Base-by-base conservation (phyloP, 2,329 filamentous ascomycete species). In the Trichoderma lentiforme region DNA sequence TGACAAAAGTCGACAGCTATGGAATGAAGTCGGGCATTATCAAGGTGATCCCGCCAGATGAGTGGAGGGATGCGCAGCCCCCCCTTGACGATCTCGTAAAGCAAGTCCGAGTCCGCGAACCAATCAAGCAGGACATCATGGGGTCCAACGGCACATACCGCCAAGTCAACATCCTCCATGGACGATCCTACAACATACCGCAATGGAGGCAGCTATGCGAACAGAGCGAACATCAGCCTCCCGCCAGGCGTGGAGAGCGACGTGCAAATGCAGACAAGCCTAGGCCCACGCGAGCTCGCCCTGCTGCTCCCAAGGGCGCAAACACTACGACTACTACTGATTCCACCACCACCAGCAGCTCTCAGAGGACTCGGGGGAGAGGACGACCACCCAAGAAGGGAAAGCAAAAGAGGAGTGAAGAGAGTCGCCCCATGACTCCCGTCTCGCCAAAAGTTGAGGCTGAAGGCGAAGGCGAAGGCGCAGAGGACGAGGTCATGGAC, bases 21-120 rank as follows among this genome's bases (percentile, higher is more conserved):
- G 96, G 96, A 77, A 99, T 99, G 96, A 93, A 94, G 82, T 96
- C 94, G 26, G 96, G 96, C 43, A 98, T 99, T 77, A 90, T 98
- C 79, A 98, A 99, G 83, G 92, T 99, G 72, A 92, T 98, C 68
- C 95, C 96, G 32, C 96, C 96, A 0, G 84, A 92, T 78, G 95
- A 98, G 88, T 99, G 96, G 96, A 96, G 89, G 82, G 89, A 95
- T 74, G 86, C 90, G 30, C 90, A 96, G 47, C 93, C 93, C 18
- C 85, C 88, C 47, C 89, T 98, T 74, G 91, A 96, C 78, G 92
- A 98, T 77, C 87, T 94, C 65, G 89, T 99, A 75, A 98, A 98
- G 83, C 91, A 92, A 74, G 93, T 99, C 81, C 92, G 91, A 79
- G 95, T 99, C 78, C 95, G 95, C 82, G 97, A 99, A 75, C 96